Conservation (phyloP, 345 rosid genomes). For the Salix brachista region DNA sequence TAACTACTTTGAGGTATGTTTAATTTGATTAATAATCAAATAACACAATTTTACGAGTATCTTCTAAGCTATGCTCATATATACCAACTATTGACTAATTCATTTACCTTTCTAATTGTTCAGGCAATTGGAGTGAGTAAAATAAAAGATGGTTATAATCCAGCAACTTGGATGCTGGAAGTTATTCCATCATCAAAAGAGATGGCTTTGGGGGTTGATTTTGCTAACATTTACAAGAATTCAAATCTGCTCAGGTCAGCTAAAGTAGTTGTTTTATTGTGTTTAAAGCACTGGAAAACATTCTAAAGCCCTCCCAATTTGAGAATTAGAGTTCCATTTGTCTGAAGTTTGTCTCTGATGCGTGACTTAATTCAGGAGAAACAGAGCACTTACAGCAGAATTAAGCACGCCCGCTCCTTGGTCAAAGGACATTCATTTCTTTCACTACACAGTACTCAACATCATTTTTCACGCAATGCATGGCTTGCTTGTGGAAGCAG, state of each 20-base stretch:
- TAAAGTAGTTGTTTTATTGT: background rate
- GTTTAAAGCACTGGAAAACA: background rate
- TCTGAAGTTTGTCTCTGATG: background rate
- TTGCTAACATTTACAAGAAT: conserved; percentile 48
- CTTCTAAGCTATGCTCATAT: background rate
- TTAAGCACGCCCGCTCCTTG: conserved; percentile 17
- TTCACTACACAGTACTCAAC: conserved; percentile 14
- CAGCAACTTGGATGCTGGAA: conserved; percentile 95
- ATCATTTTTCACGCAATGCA: conserved; percentile 15
- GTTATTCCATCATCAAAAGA: conserved; percentile 57
- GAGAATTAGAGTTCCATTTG: background rate
- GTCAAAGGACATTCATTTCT: conserved; percentile 19
- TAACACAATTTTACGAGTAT: background rate
- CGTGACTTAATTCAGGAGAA: conserved; percentile 40
- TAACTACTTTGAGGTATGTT: conserved; percentile 62
- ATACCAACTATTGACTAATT: background rate
- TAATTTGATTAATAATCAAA: background rate
- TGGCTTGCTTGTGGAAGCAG: conserved; percentile 28
- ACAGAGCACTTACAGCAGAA: conserved; percentile 20
- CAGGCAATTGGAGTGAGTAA: conserved; percentile 58
- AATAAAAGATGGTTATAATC: conserved; percentile 71
- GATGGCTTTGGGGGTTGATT: conserved; percentile 53
- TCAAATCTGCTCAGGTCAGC: conserved; percentile 57
- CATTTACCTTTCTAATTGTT: background rate
- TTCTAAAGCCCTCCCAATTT: background rate